phyloP scores from a whole-genome alignment of 2,329 filamentous ascomycete genomes.

The Penicillium sp. region DNA sequence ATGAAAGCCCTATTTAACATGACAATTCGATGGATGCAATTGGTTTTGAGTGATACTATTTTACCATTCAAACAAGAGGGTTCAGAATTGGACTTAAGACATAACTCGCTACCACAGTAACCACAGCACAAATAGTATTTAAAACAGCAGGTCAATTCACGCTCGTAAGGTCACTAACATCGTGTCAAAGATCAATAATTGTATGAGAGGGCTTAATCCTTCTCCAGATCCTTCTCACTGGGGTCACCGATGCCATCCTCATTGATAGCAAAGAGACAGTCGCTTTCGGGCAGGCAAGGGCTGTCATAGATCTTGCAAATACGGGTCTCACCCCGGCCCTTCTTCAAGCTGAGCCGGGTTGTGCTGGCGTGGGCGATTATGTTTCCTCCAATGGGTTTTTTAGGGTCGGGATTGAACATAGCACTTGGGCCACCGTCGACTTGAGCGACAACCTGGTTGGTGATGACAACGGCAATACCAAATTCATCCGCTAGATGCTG shows the following conservation, averaged over 20 bases:
- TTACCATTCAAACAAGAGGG: neutral
- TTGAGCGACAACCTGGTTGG: conserved; percentile 97
- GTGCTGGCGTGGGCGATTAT: conserved; percentile 98
- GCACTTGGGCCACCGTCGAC: conserved; percentile 93
- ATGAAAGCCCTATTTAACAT: neutral
- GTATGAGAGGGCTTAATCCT: conserved; percentile 57
- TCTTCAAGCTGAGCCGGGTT: conserved; percentile 91
- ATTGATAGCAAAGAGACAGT: conserved; percentile 94
- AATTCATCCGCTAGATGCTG: conserved; percentile 69
- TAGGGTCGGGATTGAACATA: conserved; percentile 99
- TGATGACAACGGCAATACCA: conserved; percentile 97
- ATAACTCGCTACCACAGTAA: neutral
- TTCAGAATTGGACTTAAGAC: neutral
- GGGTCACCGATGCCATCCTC: conserved; percentile 97
- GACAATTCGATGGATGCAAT: neutral
- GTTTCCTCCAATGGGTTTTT: conserved; percentile 98
- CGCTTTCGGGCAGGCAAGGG: conserved; percentile 92
- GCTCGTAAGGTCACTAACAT: conserved; percentile 32
- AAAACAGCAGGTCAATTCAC: conserved; percentile 11
- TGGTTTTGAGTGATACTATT: neutral
- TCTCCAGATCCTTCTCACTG: conserved; percentile 91
- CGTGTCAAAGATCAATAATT: conserved; percentile 26
- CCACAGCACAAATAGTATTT: conserved; percentile 5
- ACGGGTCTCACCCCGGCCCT: conserved; percentile 90
- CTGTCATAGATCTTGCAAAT: conserved; percentile 99